Evolutionary conservation across 2,329 filamentous ascomycete genomes (phyloP).

Genomic region (Ophiostoma pallidulum): DNA sequence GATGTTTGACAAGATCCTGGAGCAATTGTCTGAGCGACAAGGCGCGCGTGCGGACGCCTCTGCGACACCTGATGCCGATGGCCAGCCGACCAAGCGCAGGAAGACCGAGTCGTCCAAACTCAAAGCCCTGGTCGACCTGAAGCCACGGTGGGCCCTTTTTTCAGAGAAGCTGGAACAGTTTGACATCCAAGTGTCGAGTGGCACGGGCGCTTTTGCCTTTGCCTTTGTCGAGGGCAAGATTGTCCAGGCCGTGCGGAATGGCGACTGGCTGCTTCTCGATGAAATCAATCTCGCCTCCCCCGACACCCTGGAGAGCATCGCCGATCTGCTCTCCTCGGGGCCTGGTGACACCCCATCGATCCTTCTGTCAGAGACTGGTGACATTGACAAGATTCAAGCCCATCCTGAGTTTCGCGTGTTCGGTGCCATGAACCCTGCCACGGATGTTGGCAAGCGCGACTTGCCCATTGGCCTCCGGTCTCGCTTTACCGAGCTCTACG

Average conservation of each 20-base stretch:
- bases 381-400: slow-evolving; percentile 79
- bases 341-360: slow-evolving; percentile 67
- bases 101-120: slow-evolving; percentile 56
- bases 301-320: slow-evolving; percentile 88
- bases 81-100: slow-evolving; percentile 59
- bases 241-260: slow-evolving; percentile 89
- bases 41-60: background rate
- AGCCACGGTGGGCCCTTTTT: slow-evolving; percentile 72
- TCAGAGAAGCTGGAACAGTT: slow-evolving; percentile 65
- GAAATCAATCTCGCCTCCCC: slow-evolving; percentile 95
- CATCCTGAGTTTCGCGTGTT: slow-evolving; percentile 94
- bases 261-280: slow-evolving; percentile 93
- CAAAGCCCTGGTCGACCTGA: slow-evolving; percentile 47
- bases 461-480: slow-evolving; percentile 80
- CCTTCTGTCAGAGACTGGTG: slow-evolving; percentile 84
- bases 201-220: slow-evolving; percentile 75
- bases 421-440: slow-evolving; percentile 97
- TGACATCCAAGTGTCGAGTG: slow-evolving; percentile 65
- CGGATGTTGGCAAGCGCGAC: slow-evolving; percentile 93
- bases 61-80: slow-evolving; percentile 28
- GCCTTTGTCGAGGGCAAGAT: slow-evolving; percentile 94
- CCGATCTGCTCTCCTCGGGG: slow-evolving; percentile 72
- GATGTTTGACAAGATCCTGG: slow-evolving; percentile 68
- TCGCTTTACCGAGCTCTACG: slow-evolving; percentile 91
- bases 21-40: slow-evolving; percentile 40